phyloP scores from a whole-genome alignment of 495 filamentous ascomycete genomes.

The Penicillium maclennaniae region DNA sequence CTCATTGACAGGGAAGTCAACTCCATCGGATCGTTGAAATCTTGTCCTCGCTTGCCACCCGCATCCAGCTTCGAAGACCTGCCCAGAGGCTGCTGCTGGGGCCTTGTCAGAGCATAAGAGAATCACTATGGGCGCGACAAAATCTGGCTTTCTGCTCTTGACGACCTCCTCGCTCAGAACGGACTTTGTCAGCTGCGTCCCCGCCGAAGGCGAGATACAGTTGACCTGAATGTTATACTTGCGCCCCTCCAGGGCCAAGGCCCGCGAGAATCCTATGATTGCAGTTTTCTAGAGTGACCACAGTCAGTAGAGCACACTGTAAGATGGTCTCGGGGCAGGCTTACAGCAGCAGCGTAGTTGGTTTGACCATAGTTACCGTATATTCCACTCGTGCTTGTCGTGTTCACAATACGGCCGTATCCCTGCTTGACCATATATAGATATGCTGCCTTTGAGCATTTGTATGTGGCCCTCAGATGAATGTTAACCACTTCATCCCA shows the following conservation, averaged over 20 bases:
- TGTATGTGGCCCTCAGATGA: constrained; percentile 92
- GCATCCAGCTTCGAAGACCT: constrained; percentile 92
- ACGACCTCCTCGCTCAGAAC: constrained; percentile 98
- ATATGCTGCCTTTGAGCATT: constrained; percentile 96
- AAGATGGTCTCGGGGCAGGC: no score
- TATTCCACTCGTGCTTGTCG: constrained; percentile 92
- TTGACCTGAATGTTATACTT: constrained; percentile 99
- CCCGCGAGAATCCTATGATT: constrained; percentile 91
- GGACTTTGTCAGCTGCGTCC: constrained; percentile 90
- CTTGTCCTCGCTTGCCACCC: constrained; percentile 89
- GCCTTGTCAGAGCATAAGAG: constrained; percentile 85
- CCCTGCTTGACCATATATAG: constrained; percentile 98
- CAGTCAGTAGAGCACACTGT: no score
- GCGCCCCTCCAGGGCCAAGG: constrained; percentile 85
- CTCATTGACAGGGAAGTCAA: constrained; percentile 88
- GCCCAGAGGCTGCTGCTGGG: constrained; percentile 78
- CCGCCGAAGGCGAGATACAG: constrained; percentile 96
- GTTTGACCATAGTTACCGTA: constrained; percentile 99
- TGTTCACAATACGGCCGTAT: constrained; percentile 96
- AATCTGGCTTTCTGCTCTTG: constrained; percentile 98
- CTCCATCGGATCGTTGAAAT: constrained; percentile 90
- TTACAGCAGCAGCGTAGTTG: constrained; percentile 96
- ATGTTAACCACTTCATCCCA: constrained; percentile 93
- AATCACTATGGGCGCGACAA: constrained; percentile 89
- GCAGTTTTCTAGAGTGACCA: no score